phyloP scores from a whole-genome alignment of 2,329 filamentous ascomycete species.

The Lecanicillium sp. region DNA sequence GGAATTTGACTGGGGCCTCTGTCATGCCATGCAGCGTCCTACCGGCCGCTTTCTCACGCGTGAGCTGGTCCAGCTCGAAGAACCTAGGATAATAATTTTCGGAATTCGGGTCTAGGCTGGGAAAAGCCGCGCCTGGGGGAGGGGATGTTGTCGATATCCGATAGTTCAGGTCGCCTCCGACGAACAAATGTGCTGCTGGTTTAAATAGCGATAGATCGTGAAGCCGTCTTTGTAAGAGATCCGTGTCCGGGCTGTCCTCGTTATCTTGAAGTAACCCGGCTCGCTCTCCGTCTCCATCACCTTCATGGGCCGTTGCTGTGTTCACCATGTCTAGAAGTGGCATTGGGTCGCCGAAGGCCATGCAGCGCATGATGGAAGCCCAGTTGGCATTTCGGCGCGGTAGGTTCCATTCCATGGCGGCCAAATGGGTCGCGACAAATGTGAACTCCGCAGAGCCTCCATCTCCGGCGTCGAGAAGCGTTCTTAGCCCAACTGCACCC shows the following conservation, averaged over 20 bases:
- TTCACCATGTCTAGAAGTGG: slow-evolving; percentile 26
- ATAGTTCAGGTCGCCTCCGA: slow-evolving; percentile 93
- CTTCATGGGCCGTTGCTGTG: slow-evolving; percentile 13
- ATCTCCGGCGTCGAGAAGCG: slow-evolving; percentile 46
- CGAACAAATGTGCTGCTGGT: slow-evolving; percentile 70
- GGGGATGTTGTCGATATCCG: slow-evolving; percentile 68
- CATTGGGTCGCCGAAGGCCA: slow-evolving; percentile 64
- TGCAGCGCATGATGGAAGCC: slow-evolving; percentile 70
- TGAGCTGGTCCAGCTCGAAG: slow-evolving; percentile 72
- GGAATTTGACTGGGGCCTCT: slow-evolving; percentile 71
- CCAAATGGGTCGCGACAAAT: slow-evolving; percentile 82
- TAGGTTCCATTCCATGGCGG: slow-evolving; percentile 77
- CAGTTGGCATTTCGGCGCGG: slow-evolving; percentile 79
- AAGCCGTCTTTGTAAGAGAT: slow-evolving; percentile 37
- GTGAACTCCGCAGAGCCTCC: slow-evolving; percentile 58
- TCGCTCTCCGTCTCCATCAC: slow-evolving; percentile 13
- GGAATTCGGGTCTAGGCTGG: slow-evolving; percentile 48
- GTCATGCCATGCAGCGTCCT: slow-evolving; percentile 71
- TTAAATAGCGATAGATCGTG: slow-evolving; percentile 65
- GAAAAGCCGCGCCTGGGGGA: slow-evolving; percentile 56
- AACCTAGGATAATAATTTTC: slow-evolving; percentile 59
- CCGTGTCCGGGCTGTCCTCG: slow-evolving; percentile 13
- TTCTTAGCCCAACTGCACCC: slow-evolving; percentile 74
- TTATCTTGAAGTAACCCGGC: slow-evolving; percentile 16
- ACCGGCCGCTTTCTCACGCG: slow-evolving; percentile 59